Evolutionary conservation across 2,329 filamentous ascomycete species (phyloP).

Genomic region (Colletotrichum shisoi): DNA sequence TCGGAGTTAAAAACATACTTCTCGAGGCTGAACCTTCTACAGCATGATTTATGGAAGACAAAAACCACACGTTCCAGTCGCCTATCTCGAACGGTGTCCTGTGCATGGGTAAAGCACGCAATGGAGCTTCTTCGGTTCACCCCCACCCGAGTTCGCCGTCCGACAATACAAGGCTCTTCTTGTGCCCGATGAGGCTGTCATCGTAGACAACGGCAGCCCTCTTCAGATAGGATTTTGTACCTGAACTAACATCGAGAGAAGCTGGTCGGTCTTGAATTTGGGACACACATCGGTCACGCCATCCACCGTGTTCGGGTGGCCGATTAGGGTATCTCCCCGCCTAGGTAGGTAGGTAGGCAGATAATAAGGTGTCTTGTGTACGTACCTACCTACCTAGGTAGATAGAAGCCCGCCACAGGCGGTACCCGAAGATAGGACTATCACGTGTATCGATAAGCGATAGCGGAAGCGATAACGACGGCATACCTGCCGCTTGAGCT

Average conservation of each 20-base stretch:
- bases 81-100: background rate
- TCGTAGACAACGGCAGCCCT: background rate
- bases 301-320: background rate
- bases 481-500: background rate
- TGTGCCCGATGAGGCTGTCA: slow-evolving; percentile 11
- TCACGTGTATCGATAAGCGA: slow-evolving; percentile 6
- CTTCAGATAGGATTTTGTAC: background rate
- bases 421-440: background rate
- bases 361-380: background rate
- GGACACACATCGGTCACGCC: slow-evolving; percentile 20
- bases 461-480: slow-evolving; percentile 38
- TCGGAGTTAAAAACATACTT: background rate
- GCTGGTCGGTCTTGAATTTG: slow-evolving; percentile 11
- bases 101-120: background rate
- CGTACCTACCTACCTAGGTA: background rate
- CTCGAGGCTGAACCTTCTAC: background rate
- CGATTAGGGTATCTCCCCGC: too few relatives aligned
- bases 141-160: background rate
- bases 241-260: background rate
- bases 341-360: too few relatives aligned
- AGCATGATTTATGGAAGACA: background rate
- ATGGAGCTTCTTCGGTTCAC: background rate
- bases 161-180: background rate
- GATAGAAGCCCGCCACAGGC: too few relatives aligned
- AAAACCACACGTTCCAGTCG: background rate